Evolutionary conservation across 768 basidiomycete species (phyloP), one percentile per base, ranked within the genome.

Genomic region (Suillus clintonianus): DNA sequence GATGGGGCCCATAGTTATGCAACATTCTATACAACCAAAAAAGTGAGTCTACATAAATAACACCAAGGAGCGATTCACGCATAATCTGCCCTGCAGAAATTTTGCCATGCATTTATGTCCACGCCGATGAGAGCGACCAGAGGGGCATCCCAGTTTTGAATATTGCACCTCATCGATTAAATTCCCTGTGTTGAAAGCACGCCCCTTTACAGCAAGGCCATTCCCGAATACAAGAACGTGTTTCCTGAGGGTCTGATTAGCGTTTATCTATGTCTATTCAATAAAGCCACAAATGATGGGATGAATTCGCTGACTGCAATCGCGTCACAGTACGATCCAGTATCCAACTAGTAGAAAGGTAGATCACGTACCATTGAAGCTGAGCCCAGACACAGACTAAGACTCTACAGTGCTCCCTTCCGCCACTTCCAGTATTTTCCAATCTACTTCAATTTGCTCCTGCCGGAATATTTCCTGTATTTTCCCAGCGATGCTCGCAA

Each of bases 401-500:
- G n/a, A 74, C 39, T 68, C 69, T n/a, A 53, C 60, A 43, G 41
- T 68, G 67, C 76, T 81, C 14, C 83, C 85, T 17, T 79, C 82
- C 42, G 79, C 83, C 17, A 99, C 83, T 43, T 89, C 84, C 27
- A 99, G 81, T 34, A 97, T 73, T 74, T 94, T 90, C 94, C 95
- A 97, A 69, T 95, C 93, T 63, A 97, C 92, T 65, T 92, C 85
- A 14, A 99, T 85, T 7, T 85, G 86, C 60, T 89, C 84, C 53
- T 80, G 76, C 61, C 79, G 79, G 77, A 98, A 97, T 48, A 96
- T 89, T 32, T 77, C 75, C 19, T 87, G 81, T 10, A 94, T 95
- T 68, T 90, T 90, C 68, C 89, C 85, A 5, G 94, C 95, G 64
- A 99, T 97, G 8, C 80, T 81, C 51, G 95, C 92, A 69, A 92